Percentiles rank a stretch among this genome's conserved stretches.
These are phyloP conservation scores for Dendrostoma leiphaemia DNA, from an alignment of 2,329 filamentous ascomycete species.

Conservation along the genomic window DNA sequence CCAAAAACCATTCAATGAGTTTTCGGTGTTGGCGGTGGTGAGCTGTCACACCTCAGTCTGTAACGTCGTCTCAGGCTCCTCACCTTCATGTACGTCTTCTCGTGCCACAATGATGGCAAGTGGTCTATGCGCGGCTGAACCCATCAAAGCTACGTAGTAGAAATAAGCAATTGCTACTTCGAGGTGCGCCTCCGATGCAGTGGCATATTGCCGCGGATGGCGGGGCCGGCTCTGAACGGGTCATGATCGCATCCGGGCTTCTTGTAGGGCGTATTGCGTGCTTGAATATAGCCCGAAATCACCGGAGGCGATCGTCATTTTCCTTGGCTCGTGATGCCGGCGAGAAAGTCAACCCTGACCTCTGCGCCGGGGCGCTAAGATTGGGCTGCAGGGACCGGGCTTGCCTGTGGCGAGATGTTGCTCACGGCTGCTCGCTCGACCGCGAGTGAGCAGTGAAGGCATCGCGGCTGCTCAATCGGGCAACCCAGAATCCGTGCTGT, in stretches of 20 bases:
- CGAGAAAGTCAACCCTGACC: not conserved
- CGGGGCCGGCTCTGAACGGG: too few species aligned
- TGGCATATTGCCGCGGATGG: constrained; percentile 2
- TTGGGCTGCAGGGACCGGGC: constrained; percentile 11
- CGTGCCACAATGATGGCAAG: not conserved
- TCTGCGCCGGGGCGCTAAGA: constrained; percentile 6
- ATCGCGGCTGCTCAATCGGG: constrained; percentile 8
- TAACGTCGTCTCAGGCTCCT: not conserved
- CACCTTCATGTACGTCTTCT: not conserved
- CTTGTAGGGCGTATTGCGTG: not conserved
- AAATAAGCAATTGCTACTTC: constrained; percentile 9
- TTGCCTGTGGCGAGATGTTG: constrained; percentile 1
- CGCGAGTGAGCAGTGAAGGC: not conserved
- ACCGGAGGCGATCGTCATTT: constrained; percentile 14
- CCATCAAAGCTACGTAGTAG: constrained; percentile 11
- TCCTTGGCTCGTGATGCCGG: constrained; percentile 2
- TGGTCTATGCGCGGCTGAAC: not conserved
- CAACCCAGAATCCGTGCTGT: constrained; percentile 1
- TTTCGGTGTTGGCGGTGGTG: not conserved
- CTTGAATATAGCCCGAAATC: constrained; percentile 1
- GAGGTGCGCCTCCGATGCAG: constrained; percentile 15
- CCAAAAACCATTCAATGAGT: not conserved
- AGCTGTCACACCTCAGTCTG: not conserved
- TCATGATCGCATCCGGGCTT: not conserved
- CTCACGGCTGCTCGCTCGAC: not conserved